A percentile compares a stretch with the other conserved stretches of the same genome.
Evolutionary conservation across 2,329 filamentous ascomycete species (phyloP).

Genomic region (Colletotrichum musae): DNA sequence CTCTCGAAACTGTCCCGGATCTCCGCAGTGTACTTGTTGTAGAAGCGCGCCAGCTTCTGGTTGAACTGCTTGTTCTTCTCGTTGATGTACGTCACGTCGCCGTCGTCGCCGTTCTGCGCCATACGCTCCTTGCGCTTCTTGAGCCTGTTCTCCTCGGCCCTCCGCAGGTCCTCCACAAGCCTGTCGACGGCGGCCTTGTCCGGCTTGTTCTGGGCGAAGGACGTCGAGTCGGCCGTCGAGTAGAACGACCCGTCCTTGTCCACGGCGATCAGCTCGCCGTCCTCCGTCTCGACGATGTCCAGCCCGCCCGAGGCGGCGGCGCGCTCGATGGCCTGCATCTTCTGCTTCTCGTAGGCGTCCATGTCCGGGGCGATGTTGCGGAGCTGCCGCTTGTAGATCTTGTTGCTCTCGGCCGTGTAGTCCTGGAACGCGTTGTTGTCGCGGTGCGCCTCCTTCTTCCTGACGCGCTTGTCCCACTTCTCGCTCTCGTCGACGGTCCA

Average conservation of each 20-base stretch:
- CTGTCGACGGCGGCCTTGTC: constrained; percentile 90
- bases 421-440: constrained; percentile 93
- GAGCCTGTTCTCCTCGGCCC: constrained; percentile 87
- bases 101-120: constrained; percentile 84
- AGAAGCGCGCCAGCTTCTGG: constrained; percentile 94
- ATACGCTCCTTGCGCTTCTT: constrained; percentile 89
- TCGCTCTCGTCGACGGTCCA: constrained; percentile 97
- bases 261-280: constrained; percentile 93
- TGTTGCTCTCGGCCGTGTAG: constrained; percentile 88
- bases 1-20: constrained; percentile 98
- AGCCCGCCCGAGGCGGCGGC: constrained; percentile 88
- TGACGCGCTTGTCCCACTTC: constrained; percentile 91
- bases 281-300: constrained; percentile 95
- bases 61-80: constrained; percentile 99
- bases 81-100: constrained; percentile 98
- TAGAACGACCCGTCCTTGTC: constrained; percentile 94
- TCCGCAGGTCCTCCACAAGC: constrained; percentile 86
- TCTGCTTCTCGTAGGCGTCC: constrained; percentile 89
- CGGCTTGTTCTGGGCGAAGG: constrained; percentile 88
- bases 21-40: constrained; percentile 98
- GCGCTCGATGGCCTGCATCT: constrained; percentile 86
- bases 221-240: constrained; percentile 85
- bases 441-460: constrained; percentile 85
- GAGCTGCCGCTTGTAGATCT: constrained; percentile 94
- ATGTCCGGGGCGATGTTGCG: constrained; percentile 82